phyloP scores from a whole-genome alignment of 208 protist genomes.

The Leishmania tarentolae region DNA sequence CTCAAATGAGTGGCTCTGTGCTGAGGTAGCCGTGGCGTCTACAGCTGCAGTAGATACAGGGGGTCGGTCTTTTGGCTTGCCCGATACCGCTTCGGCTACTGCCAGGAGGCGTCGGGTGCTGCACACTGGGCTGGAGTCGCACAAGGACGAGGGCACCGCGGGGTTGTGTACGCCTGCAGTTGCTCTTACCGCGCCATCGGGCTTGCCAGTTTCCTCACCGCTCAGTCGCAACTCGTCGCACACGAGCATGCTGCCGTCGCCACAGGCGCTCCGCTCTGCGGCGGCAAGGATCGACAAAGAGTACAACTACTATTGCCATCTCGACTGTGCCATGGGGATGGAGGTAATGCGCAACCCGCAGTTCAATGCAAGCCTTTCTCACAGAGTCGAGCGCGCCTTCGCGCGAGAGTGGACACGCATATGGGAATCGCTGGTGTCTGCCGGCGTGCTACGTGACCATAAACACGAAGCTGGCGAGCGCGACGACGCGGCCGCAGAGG shows the following conservation, averaged over 20 bases:
- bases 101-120: background rate
- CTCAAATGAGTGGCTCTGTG: constrained; percentile 25
- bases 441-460: background rate
- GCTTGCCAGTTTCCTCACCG: constrained; percentile 1
- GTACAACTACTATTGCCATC: constrained; percentile 51
- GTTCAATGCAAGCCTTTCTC: constrained; percentile 45
- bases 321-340: constrained; percentile 54
- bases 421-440: constrained; percentile 5
- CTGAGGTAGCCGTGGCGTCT: constrained; percentile 8
- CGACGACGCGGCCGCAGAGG: background rate
- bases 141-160: background rate
- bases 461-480: background rate
- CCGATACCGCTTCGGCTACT: background rate
- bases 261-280: constrained; percentile 13
- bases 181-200: background rate
- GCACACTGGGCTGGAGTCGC: background rate
- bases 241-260: background rate
- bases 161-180: background rate
- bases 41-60: background rate
- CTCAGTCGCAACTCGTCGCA: constrained; percentile 7
- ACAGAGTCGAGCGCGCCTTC: constrained; percentile 37
- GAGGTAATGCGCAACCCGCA: constrained; percentile 52
- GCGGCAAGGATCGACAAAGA: constrained; percentile 18
- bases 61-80: background rate
- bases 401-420: constrained; percentile 37